These are phyloP conservation scores for Puccinia coronata DNA, from an alignment of 1,284 basidiomycete genomes.

Conservation along the genomic window DNA sequence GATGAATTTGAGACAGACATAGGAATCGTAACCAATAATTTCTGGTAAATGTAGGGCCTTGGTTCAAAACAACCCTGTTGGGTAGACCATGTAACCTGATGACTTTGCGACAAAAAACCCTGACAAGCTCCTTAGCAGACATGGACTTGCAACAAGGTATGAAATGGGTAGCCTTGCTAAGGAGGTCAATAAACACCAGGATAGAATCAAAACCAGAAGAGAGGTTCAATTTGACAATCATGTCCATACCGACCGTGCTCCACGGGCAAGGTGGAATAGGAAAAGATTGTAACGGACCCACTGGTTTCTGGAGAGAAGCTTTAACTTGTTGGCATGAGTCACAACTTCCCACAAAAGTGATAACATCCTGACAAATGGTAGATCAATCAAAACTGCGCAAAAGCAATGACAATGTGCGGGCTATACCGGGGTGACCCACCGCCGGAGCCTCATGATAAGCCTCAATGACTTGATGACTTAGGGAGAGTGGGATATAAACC, in stretches of 20 bases:
- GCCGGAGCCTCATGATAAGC: not conserved
- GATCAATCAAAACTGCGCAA: not conserved
- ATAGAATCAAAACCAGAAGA: constrained; percentile 60
- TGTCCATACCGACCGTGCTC: constrained; percentile 62
- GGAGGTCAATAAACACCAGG: constrained; percentile 60
- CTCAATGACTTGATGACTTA: not conserved
- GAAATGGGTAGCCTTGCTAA: constrained; percentile 62
- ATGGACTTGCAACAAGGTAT: constrained; percentile 40
- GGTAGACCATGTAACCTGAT: constrained; percentile 32
- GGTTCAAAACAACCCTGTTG: not conserved
- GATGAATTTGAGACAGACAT: not conserved
- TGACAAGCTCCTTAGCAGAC: not conserved
- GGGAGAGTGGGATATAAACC: not conserved
- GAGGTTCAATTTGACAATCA: constrained; percentile 61
- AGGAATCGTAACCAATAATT: not conserved
- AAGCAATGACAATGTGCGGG: not conserved
- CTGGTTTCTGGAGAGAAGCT: not conserved
- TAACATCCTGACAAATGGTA: not conserved
- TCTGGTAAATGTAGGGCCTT: constrained; percentile 2
- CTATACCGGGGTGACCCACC: not conserved
- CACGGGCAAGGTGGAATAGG: constrained; percentile 59
- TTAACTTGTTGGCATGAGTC: constrained; percentile 23
- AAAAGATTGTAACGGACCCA: constrained; percentile 60
- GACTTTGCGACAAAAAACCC: not conserved
- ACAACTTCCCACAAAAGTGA: not conserved